These are phyloP conservation scores for Linanthus parryae DNA, from an alignment of 148 eudicot species.

Conservation along the genomic window DNA sequence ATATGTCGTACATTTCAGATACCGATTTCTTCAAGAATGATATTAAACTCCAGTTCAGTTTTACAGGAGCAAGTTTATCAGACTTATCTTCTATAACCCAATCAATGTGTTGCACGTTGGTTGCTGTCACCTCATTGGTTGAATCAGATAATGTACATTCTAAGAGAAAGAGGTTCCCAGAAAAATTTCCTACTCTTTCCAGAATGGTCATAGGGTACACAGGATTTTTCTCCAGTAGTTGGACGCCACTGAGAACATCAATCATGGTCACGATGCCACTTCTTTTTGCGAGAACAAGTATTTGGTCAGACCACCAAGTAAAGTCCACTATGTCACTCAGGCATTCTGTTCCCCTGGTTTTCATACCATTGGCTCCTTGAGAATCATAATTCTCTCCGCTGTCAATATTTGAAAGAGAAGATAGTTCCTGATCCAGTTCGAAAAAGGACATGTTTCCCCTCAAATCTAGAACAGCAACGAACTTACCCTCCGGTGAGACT, in stretches of 20 bases:
- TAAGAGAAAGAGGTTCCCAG: slow-evolving; percentile 60
- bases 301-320: slow-evolving; percentile 88
- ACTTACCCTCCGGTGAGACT: slow-evolving; percentile 67
- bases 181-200: slow-evolving; percentile 36
- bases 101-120: slow-evolving; percentile 30
- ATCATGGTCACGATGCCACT: slow-evolving; percentile 50
- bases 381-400: slow-evolving; percentile 25
- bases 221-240: slow-evolving; percentile 35
- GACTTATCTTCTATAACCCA: slow-evolving; percentile 29
- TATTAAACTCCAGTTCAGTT: slow-evolving; percentile 54
- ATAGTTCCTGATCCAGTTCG: slow-evolving; percentile 35
- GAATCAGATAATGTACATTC: slow-evolving; percentile 38
- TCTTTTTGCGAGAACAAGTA: slow-evolving; percentile 52
- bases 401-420: slow-evolving; percentile 36
- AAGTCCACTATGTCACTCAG: slow-evolving; percentile 58
- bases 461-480: slow-evolving; percentile 67
- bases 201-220: slow-evolving; percentile 56
- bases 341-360: slow-evolving; percentile 22
- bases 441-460: slow-evolving; percentile 57
- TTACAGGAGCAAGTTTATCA: slow-evolving; percentile 31
- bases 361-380: slow-evolving; percentile 9
- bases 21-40: slow-evolving; percentile 66
- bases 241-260: slow-evolving; percentile 38
- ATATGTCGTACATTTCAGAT: slow-evolving; percentile 68
- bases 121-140: slow-evolving; percentile 21